Percentiles rank a stretch among this genome's conserved stretches.
Conservation (phyloP, 441 rosid species). For the Gossypium schwendimanii region DNA sequence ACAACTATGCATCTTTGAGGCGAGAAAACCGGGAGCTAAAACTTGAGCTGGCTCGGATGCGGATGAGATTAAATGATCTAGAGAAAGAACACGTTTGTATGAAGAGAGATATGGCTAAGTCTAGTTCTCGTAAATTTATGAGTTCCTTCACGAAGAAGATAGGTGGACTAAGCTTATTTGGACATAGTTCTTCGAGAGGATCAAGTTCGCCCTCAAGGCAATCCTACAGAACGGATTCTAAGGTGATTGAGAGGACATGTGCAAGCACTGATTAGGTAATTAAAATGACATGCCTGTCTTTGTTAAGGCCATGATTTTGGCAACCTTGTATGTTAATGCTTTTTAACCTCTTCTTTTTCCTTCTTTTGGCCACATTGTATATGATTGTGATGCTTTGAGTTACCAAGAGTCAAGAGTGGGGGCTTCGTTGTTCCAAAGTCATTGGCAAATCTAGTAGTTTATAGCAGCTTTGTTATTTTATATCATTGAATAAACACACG, state of each 20-base stretch:
- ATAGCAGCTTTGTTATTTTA: neutral
- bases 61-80: constrained; percentile 93
- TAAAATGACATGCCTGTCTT: constrained; percentile 12
- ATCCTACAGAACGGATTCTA: constrained; percentile 78
- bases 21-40: constrained; percentile 85
- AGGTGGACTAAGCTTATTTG: constrained; percentile 73
- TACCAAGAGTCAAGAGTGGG: constrained; percentile 18
- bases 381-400: constrained; percentile 41
- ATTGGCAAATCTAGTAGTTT: neutral
- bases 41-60: constrained; percentile 83
- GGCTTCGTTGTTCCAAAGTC: neutral
- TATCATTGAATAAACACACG: neutral
- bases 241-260: constrained; percentile 81
- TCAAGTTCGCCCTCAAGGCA: constrained; percentile 89
- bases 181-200: constrained; percentile 78
- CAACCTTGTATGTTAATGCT: constrained; percentile 11
- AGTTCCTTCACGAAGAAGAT: constrained; percentile 83
- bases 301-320: constrained; percentile 21
- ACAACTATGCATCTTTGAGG: constrained; percentile 92
- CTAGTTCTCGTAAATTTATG: constrained; percentile 80
- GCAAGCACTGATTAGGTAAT: constrained; percentile 70
- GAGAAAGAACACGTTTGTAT: constrained; percentile 95
- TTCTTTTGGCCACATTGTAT: constrained; percentile 31
- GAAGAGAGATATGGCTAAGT: constrained; percentile 92
- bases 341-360: neutral